Percentiles rank a stretch among this genome's conserved stretches.
Evolutionary conservation across 192 early-diverging fungal species (phyloP).

Genomic region (Mortierella alpina): DNA sequence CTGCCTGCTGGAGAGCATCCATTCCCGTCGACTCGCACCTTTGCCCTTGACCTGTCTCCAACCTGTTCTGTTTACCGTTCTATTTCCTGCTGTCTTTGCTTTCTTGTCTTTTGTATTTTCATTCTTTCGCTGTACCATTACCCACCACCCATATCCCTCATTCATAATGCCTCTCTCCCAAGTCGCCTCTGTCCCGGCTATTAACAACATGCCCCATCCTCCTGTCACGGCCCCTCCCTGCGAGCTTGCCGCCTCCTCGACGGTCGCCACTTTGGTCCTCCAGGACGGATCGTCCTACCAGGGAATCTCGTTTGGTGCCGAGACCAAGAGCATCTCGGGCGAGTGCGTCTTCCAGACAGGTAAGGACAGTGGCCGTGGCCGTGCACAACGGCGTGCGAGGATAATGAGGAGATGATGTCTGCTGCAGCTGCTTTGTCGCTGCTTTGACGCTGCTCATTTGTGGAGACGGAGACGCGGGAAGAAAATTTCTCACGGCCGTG

Average conservation of each 20-base stretch:
- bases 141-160: slow-evolving; percentile 2
- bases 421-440: no score
- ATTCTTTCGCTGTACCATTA: slow-evolving; percentile 6
- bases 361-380: slow-evolving; percentile 43
- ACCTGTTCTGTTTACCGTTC: background rate
- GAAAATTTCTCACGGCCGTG: no score
- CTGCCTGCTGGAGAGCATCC: slow-evolving; percentile 15
- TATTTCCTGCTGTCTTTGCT: background rate
- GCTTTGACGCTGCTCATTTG: no score
- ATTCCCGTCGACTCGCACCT: background rate
- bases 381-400: background rate
- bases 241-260: slow-evolving; percentile 51
- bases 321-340: slow-evolving; percentile 85
- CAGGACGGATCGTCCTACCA: slow-evolving; percentile 87
- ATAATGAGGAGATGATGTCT: background rate
- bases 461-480: no score
- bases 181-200: slow-evolving; percentile 13
- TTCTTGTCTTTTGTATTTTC: background rate
- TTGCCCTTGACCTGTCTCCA: background rate
- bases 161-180: slow-evolving; percentile 24
- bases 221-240: slow-evolving; percentile 47
- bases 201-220: slow-evolving; percentile 27
- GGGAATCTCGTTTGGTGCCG: slow-evolving; percentile 95
- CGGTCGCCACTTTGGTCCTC: slow-evolving; percentile 78
- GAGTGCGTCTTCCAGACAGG: slow-evolving; percentile 99